These are phyloP conservation scores for Paraphoma chrysanthemicola DNA, from an alignment of 2,329 filamentous ascomycete genomes.

Conservation along the genomic window DNA sequence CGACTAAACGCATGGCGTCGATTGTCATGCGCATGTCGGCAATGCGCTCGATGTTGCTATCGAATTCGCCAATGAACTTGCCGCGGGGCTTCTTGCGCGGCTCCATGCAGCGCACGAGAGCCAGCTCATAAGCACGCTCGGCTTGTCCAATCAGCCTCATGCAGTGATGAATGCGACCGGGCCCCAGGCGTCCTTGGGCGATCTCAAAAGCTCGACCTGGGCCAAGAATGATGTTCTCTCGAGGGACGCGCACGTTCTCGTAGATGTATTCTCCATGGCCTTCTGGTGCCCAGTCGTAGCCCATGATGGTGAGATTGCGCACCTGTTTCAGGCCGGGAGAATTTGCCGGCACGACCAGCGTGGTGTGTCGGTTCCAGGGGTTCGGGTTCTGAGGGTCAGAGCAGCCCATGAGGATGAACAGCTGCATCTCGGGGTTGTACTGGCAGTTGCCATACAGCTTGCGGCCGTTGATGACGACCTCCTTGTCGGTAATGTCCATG, in stretches of 20 bases:
- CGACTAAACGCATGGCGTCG: constrained; percentile 49
- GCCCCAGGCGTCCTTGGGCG: constrained; percentile 51
- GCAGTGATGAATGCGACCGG: constrained; percentile 53
- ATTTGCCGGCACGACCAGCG: constrained; percentile 48
- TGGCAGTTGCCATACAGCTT: constrained; percentile 52
- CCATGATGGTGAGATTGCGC: constrained; percentile 52
- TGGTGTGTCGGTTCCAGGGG: constrained; percentile 51
- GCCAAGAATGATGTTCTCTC: constrained; percentile 52
- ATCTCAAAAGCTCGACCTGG: constrained; percentile 53
- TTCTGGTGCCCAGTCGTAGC: constrained; percentile 52
- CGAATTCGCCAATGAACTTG: constrained; percentile 51
- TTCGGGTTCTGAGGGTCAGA: constrained; percentile 50
- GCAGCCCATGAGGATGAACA: constrained; percentile 49
- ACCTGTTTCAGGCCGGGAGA: constrained; percentile 49
- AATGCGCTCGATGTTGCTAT: constrained; percentile 52
- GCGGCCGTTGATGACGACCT: constrained; percentile 51
- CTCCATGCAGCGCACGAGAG: constrained; percentile 48
- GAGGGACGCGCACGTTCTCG: constrained; percentile 50
- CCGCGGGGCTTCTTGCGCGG: constrained; percentile 49
- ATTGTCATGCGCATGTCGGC: constrained; percentile 53
- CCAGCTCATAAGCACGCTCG: constrained; percentile 52
- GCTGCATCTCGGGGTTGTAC: constrained; percentile 46
- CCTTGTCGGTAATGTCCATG: constrained; percentile 46
- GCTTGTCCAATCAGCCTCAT: constrained; percentile 53
- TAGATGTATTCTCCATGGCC: constrained; percentile 54